Percentiles rank a stretch among this genome's conserved stretches.
These are phyloP conservation scores for Mucor plumbeus DNA, from an alignment of 371 early-diverging fungal genomes.

Conservation along the genomic window DNA sequence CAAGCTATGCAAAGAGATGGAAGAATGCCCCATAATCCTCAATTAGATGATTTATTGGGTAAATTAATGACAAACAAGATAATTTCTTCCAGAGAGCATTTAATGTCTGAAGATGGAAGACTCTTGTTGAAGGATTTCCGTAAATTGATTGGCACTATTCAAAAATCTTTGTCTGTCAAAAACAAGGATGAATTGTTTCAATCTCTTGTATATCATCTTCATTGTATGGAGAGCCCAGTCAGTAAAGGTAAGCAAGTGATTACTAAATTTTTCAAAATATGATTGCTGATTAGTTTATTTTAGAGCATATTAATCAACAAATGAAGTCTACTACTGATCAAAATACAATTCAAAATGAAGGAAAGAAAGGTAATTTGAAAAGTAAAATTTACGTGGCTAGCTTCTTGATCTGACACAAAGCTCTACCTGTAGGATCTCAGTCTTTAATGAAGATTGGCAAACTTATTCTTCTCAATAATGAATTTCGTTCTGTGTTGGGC, in stretches of 20 bases:
- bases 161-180: slow-evolving; percentile 53
- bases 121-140: slow-evolving; percentile 54
- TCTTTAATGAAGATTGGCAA: slow-evolving; percentile 48
- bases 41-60: slow-evolving; percentile 53
- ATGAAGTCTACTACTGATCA: slow-evolving; percentile 4
- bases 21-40: slow-evolving; percentile 66
- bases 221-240: slow-evolving; percentile 28
- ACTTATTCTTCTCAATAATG: slow-evolving; percentile 54
- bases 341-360: slow-evolving; percentile 21
- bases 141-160: slow-evolving; percentile 45
- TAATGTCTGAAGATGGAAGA: slow-evolving; percentile 57
- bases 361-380: slow-evolving; percentile 33
- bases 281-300: neutral
- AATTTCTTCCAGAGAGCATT: slow-evolving; percentile 48
- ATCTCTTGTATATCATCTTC: slow-evolving; percentile 60
- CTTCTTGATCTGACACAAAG: neutral
- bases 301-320: slow-evolving; percentile 8
- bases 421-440: slow-evolving; percentile 31
- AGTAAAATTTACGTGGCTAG: neutral
- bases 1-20: slow-evolving; percentile 58
- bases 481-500: slow-evolving; percentile 55
- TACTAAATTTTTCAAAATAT: neutral
- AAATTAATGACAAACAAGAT: slow-evolving; percentile 43
- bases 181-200: slow-evolving; percentile 68
- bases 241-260: slow-evolving; percentile 26